Conservation (phyloP, 257 asterid species). For the Leptodermis oblonga region DNA sequence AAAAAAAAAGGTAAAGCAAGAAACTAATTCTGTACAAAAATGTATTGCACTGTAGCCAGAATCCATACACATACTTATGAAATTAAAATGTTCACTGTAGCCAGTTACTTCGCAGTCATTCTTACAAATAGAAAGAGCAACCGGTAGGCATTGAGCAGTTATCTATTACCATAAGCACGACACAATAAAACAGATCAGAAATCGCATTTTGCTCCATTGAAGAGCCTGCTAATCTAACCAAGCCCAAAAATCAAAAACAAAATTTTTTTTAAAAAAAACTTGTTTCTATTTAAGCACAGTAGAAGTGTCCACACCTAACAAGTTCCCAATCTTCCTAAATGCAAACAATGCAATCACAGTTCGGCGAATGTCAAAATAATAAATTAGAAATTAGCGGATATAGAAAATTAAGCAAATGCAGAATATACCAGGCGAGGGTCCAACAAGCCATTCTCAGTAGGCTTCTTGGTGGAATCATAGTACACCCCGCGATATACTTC, state of each 20-base stretch:
- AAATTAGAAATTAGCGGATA: not conserved
- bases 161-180: not conserved
- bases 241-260: no score
- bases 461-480: constrained; percentile 45
- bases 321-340: not conserved
- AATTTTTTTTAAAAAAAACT: no score
- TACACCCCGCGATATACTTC: constrained; percentile 55
- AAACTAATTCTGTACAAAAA: not conserved
- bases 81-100: not conserved
- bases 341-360: not conserved
- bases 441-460: constrained; percentile 59
- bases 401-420: not conserved
- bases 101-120: not conserved
- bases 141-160: not conserved
- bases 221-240: not conserved
- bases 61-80: not conserved
- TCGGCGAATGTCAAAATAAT: not conserved
- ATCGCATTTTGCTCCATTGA: not conserved
- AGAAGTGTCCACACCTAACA: not conserved
- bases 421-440: constrained; percentile 73
- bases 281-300: not conserved
- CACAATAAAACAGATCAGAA: not conserved
- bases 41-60: not conserved
- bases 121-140: not conserved
- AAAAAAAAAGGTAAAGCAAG: not conserved